These are phyloP conservation scores for Gloeophyllum trabeum DNA, from an alignment of 768 basidiomycete species.

Conservation along the genomic window DNA sequence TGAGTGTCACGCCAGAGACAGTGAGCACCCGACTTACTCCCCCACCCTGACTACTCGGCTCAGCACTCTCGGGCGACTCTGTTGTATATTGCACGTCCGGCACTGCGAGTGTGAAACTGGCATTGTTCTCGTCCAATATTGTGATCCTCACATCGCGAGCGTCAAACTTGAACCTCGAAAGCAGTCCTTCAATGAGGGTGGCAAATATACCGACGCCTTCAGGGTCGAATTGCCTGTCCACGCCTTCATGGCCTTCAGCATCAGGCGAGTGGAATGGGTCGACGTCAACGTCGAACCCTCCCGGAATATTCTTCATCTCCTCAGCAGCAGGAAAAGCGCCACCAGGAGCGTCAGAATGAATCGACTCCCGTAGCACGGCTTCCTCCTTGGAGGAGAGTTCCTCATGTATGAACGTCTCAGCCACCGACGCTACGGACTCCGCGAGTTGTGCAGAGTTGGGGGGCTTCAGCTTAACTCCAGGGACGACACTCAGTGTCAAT, in stretches of 20 bases:
- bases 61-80: constrained; percentile 11
- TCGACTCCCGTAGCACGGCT: constrained; percentile 55
- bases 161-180: constrained; percentile 72
- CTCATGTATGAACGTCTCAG: constrained; percentile 79
- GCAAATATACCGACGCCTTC: constrained; percentile 55
- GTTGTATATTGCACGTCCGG: constrained; percentile 50
- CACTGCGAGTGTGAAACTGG: constrained; percentile 49
- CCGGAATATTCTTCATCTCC: constrained; percentile 45
- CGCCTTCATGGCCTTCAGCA: neutral
- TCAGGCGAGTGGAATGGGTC: constrained; percentile 35
- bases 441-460: constrained; percentile 36
- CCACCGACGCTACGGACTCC: constrained; percentile 73
- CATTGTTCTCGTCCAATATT: constrained; percentile 50
- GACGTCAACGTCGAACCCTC: constrained; percentile 35
- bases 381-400: constrained; percentile 69
- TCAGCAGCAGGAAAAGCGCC: neutral
- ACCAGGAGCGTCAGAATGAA: constrained; percentile 33
- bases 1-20: constrained; percentile 45
- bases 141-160: constrained; percentile 58
- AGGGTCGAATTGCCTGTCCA: constrained; percentile 9
- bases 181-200: constrained; percentile 64
- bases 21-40: too few relatives aligned
- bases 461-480: constrained; percentile 8
- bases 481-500: constrained; percentile 46
- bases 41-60: too few relatives aligned